These are phyloP conservation scores for Rosa chinensis DNA, from an alignment of 306 rosid species.

Conservation along the genomic window DNA sequence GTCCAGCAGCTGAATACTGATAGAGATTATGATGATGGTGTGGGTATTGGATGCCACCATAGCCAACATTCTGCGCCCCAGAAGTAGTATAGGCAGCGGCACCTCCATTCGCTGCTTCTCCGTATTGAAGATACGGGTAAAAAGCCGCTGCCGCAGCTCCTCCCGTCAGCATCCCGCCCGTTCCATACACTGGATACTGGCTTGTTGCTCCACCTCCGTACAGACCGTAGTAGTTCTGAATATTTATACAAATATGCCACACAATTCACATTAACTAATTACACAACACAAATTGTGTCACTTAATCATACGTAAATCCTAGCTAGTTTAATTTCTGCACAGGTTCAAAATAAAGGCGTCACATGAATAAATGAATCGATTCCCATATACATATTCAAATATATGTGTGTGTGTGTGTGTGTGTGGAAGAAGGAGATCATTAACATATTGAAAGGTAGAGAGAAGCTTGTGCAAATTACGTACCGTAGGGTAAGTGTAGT, in stretches of 20 bases:
- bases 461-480: slow-evolving; percentile 39
- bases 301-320: background rate
- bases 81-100: slow-evolving; percentile 33
- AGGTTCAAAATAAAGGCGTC: background rate
- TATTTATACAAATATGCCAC: background rate
- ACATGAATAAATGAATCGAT: background rate
- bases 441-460: background rate
- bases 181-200: slow-evolving; percentile 77
- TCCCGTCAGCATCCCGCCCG: slow-evolving; percentile 70
- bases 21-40: slow-evolving; percentile 60
- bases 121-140: slow-evolving; percentile 76
- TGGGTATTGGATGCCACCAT: slow-evolving; percentile 70
- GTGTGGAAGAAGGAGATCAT: background rate
- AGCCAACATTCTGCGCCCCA: slow-evolving; percentile 46
- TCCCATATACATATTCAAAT: no score
- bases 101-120: slow-evolving; percentile 48
- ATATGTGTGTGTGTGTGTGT: no score
- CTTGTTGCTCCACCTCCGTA: slow-evolving; percentile 83
- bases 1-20: slow-evolving; percentile 68
- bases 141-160: slow-evolving; percentile 58
- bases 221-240: slow-evolving; percentile 84
- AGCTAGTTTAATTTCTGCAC: background rate
- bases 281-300: background rate
- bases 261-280: background rate
- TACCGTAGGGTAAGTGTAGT: slow-evolving; percentile 86